Evolutionary conservation across 495 filamentous ascomycete genomes (phyloP).

Genomic region (Neurospora discreta): DNA sequence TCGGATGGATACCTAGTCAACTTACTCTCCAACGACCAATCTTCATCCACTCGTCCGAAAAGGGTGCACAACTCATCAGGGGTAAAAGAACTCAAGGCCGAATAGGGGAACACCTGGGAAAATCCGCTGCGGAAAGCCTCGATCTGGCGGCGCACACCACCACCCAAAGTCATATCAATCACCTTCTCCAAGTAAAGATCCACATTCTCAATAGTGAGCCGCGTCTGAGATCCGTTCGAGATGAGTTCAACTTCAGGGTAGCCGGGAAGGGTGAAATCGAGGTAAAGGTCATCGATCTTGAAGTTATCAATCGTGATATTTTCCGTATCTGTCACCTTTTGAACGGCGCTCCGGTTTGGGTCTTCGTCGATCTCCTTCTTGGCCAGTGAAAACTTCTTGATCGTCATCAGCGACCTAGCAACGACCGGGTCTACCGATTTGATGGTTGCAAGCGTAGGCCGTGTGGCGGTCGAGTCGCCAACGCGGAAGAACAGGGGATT

Average conservation of each 20-base stretch:
- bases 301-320: constrained; percentile 62
- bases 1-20: constrained; percentile 3
- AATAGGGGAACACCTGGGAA: constrained; percentile 93
- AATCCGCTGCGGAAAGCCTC: constrained; percentile 89
- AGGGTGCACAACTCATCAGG: constrained; percentile 94
- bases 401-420: constrained; percentile 71
- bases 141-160: constrained; percentile 77
- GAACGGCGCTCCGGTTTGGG: constrained; percentile 44
- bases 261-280: constrained; percentile 92
- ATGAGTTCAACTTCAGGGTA: constrained; percentile 84
- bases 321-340: constrained; percentile 58
- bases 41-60: constrained; percentile 89
- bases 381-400: constrained; percentile 75
- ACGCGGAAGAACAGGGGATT: constrained; percentile 98
- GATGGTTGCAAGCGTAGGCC: constrained; percentile 83
- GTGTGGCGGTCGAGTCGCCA: constrained; percentile 60
- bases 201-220: constrained; percentile 83
- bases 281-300: constrained; percentile 70
- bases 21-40: constrained; percentile 96
- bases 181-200: constrained; percentile 79
- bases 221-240: constrained; percentile 55
- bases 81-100: constrained; percentile 86
- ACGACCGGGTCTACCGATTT: constrained; percentile 81
- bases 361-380: constrained; percentile 75
- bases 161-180: constrained; percentile 80